Evolutionary conservation across 768 basidiomycete genomes (phyloP).

Genomic region (Russula emetica): DNA sequence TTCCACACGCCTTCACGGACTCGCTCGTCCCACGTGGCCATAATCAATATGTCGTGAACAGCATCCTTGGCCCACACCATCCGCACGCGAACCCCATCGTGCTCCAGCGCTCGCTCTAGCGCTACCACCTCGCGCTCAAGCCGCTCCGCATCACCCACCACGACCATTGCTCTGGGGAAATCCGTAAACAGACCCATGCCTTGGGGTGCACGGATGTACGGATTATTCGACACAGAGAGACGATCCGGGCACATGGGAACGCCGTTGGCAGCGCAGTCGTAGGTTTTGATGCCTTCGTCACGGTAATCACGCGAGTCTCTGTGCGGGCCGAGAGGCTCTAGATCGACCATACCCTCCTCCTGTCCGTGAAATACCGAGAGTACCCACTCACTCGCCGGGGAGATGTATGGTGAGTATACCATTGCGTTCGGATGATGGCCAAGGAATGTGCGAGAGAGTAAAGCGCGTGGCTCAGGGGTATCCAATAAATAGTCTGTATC

Average conservation of each 20-base stretch:
- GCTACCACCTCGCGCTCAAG: constrained; percentile 45
- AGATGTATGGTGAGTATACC: constrained; percentile 37
- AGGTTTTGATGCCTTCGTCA: constrained; percentile 27
- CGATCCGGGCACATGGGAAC: background rate
- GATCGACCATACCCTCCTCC: constrained; percentile 31
- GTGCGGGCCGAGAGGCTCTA: constrained; percentile 31
- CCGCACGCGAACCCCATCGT: constrained; percentile 28
- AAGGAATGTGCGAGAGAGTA: constrained; percentile 51
- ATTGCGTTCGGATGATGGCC: constrained; percentile 38
- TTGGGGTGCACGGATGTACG: constrained; percentile 32
- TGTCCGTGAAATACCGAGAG: constrained; percentile 35
- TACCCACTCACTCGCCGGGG: constrained; percentile 35
- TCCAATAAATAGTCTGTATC: constrained; percentile 50
- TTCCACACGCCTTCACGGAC: constrained; percentile 27
- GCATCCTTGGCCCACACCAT: constrained; percentile 29
- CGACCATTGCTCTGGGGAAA: constrained; percentile 45
- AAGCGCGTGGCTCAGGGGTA: constrained; percentile 49
- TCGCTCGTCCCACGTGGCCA: constrained; percentile 26
- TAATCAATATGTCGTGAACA: constrained; percentile 26
- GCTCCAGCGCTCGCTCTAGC: constrained; percentile 23
- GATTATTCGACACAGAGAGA: constrained; percentile 29
- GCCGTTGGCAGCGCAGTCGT: constrained; percentile 32
- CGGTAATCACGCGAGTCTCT: constrained; percentile 27
- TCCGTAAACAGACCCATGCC: constrained; percentile 43
- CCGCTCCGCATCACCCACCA: constrained; percentile 50